These are phyloP conservation scores for Talaromyces nanjingensis DNA, from an alignment of 495 filamentous ascomycete genomes.

Conservation along the genomic window DNA sequence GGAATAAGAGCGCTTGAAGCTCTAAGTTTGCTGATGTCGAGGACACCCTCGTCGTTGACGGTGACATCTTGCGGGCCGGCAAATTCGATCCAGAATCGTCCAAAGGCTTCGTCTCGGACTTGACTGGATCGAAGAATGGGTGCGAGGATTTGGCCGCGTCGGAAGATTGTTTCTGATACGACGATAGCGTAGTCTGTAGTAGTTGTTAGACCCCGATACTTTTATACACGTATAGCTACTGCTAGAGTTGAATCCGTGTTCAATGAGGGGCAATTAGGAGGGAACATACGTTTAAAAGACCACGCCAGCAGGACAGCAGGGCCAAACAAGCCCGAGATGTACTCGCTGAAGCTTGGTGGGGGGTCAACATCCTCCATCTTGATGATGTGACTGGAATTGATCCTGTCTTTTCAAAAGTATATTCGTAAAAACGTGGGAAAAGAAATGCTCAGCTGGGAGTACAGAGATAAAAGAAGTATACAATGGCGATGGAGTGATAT, in stretches of 20 bases:
- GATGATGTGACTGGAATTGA: not conserved
- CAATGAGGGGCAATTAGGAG: not conserved
- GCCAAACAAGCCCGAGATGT: slow-evolving; percentile 20
- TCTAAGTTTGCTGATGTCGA: slow-evolving; percentile 9
- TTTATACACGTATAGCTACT: not conserved
- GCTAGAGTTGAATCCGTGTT: not conserved
- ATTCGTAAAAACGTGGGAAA: not conserved
- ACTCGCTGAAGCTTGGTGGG: slow-evolving; percentile 10
- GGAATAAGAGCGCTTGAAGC: slow-evolving; percentile 33
- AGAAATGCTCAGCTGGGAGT: not conserved
- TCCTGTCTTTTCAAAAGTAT: not conserved
- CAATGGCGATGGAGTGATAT: not conserved
- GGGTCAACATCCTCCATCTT: not conserved
- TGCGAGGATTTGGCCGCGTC: slow-evolving; percentile 29
- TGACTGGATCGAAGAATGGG: slow-evolving; percentile 24
- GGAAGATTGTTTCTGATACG: slow-evolving; percentile 27
- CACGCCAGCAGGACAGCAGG: slow-evolving; percentile 23
- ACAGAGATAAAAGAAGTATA: not conserved
- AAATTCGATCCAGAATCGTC: slow-evolving; percentile 37
- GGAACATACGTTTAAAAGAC: slow-evolving; percentile 26
- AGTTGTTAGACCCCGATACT: not conserved
- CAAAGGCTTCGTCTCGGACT: slow-evolving; percentile 38
- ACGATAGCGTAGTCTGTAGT: slow-evolving; percentile 27
- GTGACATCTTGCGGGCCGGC: slow-evolving; percentile 10
- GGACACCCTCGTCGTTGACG: not conserved